Evolutionary conservation across 805 yeast genomes (phyloP).

Genomic region (Lachancea lanzarotensis): DNA sequence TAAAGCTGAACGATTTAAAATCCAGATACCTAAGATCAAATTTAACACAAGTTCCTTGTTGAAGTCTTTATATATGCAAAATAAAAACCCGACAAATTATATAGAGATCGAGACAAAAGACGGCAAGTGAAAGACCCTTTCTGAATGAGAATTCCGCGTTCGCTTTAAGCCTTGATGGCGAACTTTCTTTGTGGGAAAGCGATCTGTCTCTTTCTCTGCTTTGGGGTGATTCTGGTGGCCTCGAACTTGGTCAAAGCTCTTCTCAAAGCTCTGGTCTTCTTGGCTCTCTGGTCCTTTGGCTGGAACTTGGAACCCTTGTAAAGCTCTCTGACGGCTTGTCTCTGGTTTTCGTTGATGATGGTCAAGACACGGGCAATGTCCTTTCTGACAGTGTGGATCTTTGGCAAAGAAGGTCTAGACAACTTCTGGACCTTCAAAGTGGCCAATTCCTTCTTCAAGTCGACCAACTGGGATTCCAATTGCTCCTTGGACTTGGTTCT

Average conservation of each 20-base stretch:
- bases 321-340: slow-evolving; percentile 90
- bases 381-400: slow-evolving; percentile 95
- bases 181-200: slow-evolving; percentile 98
- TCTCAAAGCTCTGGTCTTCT: slow-evolving; percentile 99
- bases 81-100: slow-evolving; percentile 2
- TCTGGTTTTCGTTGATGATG: slow-evolving; percentile 92
- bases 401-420: slow-evolving; percentile 88
- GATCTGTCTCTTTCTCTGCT: slow-evolving; percentile 83
- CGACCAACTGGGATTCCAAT: slow-evolving; percentile 89
- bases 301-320: slow-evolving; percentile 91
- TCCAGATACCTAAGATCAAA: background rate
- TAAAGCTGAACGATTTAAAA: too few species aligned
- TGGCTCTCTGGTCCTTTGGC: slow-evolving; percentile 98
- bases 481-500: slow-evolving; percentile 96
- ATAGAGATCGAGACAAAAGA: slow-evolving; percentile 1
- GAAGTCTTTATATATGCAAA: slow-evolving; percentile 4
- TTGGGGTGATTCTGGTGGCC: slow-evolving; percentile 72
- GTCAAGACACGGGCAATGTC: slow-evolving; percentile 98
- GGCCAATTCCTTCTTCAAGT: slow-evolving; percentile 95
- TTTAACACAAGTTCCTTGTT: slow-evolving; percentile 4
- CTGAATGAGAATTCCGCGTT: background rate
- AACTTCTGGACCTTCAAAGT: slow-evolving; percentile 92
- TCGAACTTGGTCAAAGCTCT: slow-evolving; percentile 88
- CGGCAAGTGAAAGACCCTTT: background rate
- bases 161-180: slow-evolving; percentile 91